Percentiles rank a stretch among this genome's conserved stretches.
These are phyloP conservation scores for Perkinsus chesapeaki DNA, from an alignment of 169 alveolate species.

Conservation along the genomic window DNA sequence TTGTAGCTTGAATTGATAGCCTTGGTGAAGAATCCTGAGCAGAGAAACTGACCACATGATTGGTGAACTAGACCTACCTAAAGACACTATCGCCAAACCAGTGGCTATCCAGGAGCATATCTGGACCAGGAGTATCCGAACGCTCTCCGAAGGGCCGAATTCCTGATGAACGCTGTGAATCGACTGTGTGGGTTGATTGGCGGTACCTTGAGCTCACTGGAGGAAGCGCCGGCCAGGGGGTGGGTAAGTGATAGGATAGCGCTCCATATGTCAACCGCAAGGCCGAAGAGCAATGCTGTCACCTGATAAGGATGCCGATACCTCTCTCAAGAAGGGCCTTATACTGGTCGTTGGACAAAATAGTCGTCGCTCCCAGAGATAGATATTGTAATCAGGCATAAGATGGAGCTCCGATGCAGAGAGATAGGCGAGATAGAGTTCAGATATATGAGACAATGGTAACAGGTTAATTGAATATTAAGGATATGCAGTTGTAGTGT, in stretches of 20 bases:
- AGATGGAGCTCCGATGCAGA: too few relatives aligned
- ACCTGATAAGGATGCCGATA: neutral
- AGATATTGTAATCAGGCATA: too few relatives aligned
- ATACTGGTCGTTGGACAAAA: too few relatives aligned
- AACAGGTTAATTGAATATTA: neutral
- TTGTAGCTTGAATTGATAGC: neutral
- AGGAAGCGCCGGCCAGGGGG: neutral
- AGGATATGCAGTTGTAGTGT: neutral
- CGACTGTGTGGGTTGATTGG: neutral
- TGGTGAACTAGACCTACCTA: neutral
- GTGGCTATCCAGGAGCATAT: neutral
- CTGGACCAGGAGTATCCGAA: neutral
- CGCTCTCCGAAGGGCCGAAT: neutral
- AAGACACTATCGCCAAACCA: neutral
- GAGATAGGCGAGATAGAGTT: too few relatives aligned
- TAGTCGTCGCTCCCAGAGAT: too few relatives aligned
- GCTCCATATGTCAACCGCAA: neutral
- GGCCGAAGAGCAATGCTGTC: neutral
- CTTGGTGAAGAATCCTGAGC: neutral
- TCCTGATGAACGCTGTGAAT: neutral
- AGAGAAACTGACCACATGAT: neutral
- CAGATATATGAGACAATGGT: too few relatives aligned
- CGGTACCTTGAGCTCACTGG: neutral
- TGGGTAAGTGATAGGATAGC: neutral
- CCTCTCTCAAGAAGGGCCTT: too few relatives aligned